Evolutionary conservation across 2,329 filamentous ascomycete genomes (phyloP), one percentile per base, ranked within the genome.

Genomic region (Fusarium sp.): DNA sequence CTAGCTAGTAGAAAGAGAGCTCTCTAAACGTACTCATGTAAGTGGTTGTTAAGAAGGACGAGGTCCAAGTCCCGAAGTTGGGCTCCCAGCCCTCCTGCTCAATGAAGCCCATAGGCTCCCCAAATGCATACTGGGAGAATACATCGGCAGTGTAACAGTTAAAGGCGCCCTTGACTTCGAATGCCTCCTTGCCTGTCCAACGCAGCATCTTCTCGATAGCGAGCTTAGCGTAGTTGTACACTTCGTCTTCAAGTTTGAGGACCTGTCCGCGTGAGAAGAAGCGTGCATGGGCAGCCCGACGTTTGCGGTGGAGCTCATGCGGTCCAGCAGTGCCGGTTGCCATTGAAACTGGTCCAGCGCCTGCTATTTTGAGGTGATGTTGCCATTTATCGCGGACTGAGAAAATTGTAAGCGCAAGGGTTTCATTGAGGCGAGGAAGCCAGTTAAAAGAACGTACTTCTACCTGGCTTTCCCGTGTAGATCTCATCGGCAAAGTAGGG

Each of bases 131-230:
- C 4, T 79, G 75, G 2, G 79, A 81, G 36, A 84, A 84, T 11
- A 80, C 78, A 38, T 84, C 83, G 1, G 82, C 78, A 0, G 82
- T 83, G 61, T 83, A 83, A 62, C 82, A 84, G 58, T 80, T 83
- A 56, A 82, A 83, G 5, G 82, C 71, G 15, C 81, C 77, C 38
- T 78, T 79, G 8, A 83, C 69, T 47, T 84, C 79, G 15, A 84
- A 79, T 1, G 79, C 65, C 10, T 72, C 68, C n/a, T 70, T 76
- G 12, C 77, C 75, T 6, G 72, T 48, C 14, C 68, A 71, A 4
- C 59, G 54, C 6, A 84, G 73, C 65, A 83, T 65, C 56, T 82
- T 82, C 48, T 80, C 74, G 18, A 78, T 74, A 1, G 81, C 75
- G 15, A 78, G 56, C 6, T 75, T 65, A 0, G 78, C 74, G 28